Percentiles rank a stretch among this genome's conserved stretches.
Evolutionary conservation across 257 asterid genomes (phyloP).

Genomic region (Gentiana macrophylla): DNA sequence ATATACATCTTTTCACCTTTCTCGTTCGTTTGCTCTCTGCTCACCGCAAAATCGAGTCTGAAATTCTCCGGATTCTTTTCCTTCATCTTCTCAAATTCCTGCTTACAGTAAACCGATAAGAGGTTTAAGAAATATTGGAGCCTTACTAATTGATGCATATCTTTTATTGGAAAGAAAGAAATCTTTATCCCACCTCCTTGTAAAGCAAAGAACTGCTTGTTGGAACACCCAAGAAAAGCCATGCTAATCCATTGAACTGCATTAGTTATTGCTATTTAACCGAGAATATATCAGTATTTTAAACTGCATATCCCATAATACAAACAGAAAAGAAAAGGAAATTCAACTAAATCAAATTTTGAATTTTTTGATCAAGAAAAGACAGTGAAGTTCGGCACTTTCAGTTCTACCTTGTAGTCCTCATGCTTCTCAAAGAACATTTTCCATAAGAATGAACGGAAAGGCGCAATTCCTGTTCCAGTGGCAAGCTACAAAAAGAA

Average conservation of each 20-base stretch:
- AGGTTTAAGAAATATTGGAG: neutral
- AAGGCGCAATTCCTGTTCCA: slow-evolving; percentile 98
- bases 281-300: slow-evolving; percentile 2
- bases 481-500: slow-evolving; percentile 61
- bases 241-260: slow-evolving; percentile 93
- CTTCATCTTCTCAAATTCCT: slow-evolving; percentile 95
- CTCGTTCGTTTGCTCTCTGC: slow-evolving; percentile 84
- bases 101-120: slow-evolving; percentile 4
- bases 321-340: too few relatives aligned
- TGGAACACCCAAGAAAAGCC: slow-evolving; percentile 99
- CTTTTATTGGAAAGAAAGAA: neutral
- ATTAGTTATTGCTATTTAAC: slow-evolving; percentile 9
- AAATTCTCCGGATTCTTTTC: slow-evolving; percentile 73
- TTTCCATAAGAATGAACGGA: slow-evolving; percentile 92
- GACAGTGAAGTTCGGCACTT: neutral
- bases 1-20: slow-evolving; percentile 96
- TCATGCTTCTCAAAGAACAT: slow-evolving; percentile 94
- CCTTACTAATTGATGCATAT: neutral
- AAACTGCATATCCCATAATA: too few relatives aligned
- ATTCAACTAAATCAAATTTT: too few relatives aligned
- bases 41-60: slow-evolving; percentile 84
- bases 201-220: slow-evolving; percentile 91
- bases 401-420: slow-evolving; percentile 56
- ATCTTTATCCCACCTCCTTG: slow-evolving; percentile 58
- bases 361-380: too few relatives aligned